phyloP scores from a whole-genome alignment of 2,329 filamentous ascomycete genomes.

The Paecilomyces dactylethromorphus region DNA sequence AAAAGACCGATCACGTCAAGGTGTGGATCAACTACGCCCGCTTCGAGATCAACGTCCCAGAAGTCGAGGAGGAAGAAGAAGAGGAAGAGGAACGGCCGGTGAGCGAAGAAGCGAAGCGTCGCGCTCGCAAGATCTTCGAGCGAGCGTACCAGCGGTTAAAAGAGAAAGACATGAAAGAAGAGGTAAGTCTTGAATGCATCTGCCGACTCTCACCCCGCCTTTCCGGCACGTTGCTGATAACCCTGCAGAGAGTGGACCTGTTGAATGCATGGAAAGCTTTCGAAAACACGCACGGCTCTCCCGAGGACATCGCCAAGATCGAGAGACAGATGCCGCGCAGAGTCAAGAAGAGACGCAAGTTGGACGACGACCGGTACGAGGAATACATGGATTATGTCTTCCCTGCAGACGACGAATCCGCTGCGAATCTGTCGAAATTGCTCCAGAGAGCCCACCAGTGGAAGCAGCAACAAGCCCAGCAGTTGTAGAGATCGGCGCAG shows the following conservation, averaged over 20 bases:
- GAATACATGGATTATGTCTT: conserved; percentile 98
- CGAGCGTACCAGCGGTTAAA: conserved; percentile 82
- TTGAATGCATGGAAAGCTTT: conserved; percentile 91
- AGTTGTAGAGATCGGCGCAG: neutral
- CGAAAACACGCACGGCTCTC: conserved; percentile 74
- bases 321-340: conserved; percentile 89
- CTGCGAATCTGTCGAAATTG: conserved; percentile 74
- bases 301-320: conserved; percentile 71
- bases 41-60: conserved; percentile 92
- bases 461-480: conserved; percentile 57
- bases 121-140: conserved; percentile 77
- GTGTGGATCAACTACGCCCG: conserved; percentile 99
- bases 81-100: conserved; percentile 55
- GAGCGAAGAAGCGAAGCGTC: conserved; percentile 74
- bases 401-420: conserved; percentile 86
- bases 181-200: conserved; percentile 42
- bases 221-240: conserved; percentile 23
- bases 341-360: conserved; percentile 83
- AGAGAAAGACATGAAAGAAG: conserved; percentile 83
- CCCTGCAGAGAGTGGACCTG: conserved; percentile 64
- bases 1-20: conserved; percentile 98
- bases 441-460: conserved; percentile 80
- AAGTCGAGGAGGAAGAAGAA: conserved; percentile 58
- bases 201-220: neutral
- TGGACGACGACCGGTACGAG: conserved; percentile 90